Evolutionary conservation across 164 flowering plant genomes (phyloP), one percentile per base, ranked within the genome.

Genomic region (Sedum album): DNA sequence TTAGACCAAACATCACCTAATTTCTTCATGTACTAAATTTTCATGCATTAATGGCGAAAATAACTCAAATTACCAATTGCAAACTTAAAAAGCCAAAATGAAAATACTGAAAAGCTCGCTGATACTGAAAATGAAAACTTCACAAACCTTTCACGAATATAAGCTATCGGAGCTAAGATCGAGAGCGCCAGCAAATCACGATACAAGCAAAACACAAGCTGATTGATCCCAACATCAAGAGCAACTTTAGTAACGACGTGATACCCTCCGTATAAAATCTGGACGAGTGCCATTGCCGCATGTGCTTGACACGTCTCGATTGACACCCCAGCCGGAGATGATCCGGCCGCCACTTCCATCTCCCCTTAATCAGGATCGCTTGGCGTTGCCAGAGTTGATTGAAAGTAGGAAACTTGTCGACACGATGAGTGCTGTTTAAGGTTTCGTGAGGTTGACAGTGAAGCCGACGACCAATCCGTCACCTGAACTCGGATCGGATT

Each of bases 191-290:
- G 75, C 33, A 91, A 81, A 75, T 93, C 97, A 0, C 98, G 84
- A 61, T 44, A 86, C 55, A 91, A 86, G 70, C 98, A 93, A 82
- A 91, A 91, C 8, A 93, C 98, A 65, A 91, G 72, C 81, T 93
- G 91, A 68, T 87, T 93, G 74, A 93, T 70, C 6, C 98, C 98
- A 15, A 82, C 91, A 61, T 91, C 88, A 67, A 93, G 91, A 28
- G 98, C 98, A 3, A 88, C 77, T 73, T 88, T 91, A 57, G 98
- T 83, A 25, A 93, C 85, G 8, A 93, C 97, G 62, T 93, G 97
- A 73, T 91, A 93, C 0, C 94, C 98, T 33, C 96, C 98, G 63
- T 79, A 70, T 73, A 85, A 66, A 1, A 93, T 48, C 82, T 89
- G 96, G 10, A 93, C 96, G 73, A 83, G 15, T 15, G 79, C 90